These are phyloP conservation scores for Streptanthus diversifolius DNA, from an alignment of 345 rosid genomes.

Conservation along the genomic window DNA sequence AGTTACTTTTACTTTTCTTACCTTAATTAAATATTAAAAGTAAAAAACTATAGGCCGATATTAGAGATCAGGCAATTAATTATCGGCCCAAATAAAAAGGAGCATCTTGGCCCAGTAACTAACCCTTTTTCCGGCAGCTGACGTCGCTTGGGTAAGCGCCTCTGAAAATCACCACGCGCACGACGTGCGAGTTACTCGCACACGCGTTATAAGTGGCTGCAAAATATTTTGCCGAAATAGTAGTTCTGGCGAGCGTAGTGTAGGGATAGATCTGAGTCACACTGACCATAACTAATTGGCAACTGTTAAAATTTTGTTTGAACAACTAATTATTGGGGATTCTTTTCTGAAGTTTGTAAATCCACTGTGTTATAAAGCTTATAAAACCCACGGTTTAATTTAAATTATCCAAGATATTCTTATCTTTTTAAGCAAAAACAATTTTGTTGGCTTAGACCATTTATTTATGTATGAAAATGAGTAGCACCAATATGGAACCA, in stretches of 20 bases:
- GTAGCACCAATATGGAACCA: too few species aligned
- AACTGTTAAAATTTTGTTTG: too few species aligned
- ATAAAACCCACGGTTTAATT: too few species aligned
- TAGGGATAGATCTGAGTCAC: background rate
- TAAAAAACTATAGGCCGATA: background rate
- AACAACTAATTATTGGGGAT: too few species aligned
- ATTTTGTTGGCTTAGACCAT: too few species aligned
- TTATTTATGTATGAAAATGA: too few species aligned
- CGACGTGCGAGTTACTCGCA: fast-evolving
- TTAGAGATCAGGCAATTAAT: background rate
- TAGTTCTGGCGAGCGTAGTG: background rate
- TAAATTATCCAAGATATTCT: too few species aligned
- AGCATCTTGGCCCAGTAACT: background rate
- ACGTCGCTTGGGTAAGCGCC: background rate
- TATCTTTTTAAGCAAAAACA: too few species aligned
- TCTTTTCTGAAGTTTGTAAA: too few species aligned
- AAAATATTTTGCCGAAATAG: background rate
- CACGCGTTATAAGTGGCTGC: background rate
- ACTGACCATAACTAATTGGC: background rate
- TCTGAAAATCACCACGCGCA: background rate
- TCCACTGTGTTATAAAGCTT: too few species aligned
- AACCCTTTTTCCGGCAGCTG: background rate
- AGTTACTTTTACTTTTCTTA: too few species aligned
- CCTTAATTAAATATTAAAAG: background rate
- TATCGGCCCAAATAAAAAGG: slow-evolving; percentile 12